Evolutionary conservation across 225 moss, liverwort and hornwort species (phyloP).

Genomic region (Antitrichia curtipendula): DNA sequence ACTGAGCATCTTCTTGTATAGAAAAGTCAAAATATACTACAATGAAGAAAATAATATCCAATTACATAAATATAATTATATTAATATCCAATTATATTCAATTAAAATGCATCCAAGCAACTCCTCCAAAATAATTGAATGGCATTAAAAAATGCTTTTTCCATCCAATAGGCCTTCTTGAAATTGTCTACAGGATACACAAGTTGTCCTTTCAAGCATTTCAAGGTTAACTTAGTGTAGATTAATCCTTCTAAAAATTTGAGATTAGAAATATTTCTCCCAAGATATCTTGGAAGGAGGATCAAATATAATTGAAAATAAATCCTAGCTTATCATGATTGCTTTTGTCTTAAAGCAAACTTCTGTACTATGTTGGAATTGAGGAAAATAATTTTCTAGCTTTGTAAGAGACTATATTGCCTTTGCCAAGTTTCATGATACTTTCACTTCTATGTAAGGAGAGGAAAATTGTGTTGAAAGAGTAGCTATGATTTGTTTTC

Average conservation of each 20-base stretch:
- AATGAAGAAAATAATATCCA: background rate
- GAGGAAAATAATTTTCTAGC: fast-evolving
- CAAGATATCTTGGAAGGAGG: background rate
- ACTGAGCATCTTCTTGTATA: too few species aligned
- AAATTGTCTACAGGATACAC: background rate
- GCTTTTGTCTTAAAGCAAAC: background rate
- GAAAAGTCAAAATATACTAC: background rate
- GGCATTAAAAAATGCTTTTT: background rate
- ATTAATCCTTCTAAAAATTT: fast-evolving
- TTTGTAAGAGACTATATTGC: background rate
- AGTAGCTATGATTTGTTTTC: background rate
- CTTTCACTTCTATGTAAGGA: background rate
- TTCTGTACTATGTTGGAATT: background rate
- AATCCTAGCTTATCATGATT: background rate
- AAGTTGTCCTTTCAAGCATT: background rate
- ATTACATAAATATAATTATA: too few species aligned
- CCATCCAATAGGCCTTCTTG: background rate
- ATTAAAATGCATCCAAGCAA: background rate
- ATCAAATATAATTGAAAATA: background rate
- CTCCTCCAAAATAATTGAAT: background rate
- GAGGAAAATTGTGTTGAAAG: background rate
- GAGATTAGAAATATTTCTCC: fast-evolving
- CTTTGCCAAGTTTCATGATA: background rate
- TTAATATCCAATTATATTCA: background rate
- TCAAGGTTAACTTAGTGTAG: background rate